Base-by-base conservation (phyloP, 495 filamentous ascomycete species). In the Bryoglossum gracile region DNA sequence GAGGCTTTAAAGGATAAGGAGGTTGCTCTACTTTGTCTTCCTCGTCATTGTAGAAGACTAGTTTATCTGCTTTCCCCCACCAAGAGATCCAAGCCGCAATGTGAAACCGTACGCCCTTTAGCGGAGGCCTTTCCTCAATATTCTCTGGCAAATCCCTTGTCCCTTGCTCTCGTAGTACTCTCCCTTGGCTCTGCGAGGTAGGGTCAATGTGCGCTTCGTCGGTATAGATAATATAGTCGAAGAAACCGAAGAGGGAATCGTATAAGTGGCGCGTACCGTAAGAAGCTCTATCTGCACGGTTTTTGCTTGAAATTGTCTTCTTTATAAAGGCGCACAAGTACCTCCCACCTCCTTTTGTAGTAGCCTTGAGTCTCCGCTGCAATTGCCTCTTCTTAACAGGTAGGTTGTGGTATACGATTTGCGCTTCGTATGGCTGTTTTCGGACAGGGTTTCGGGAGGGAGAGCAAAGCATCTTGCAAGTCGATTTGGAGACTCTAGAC, bases 161-260 rank as follows among this genome's bases (percentile, higher is more conserved):
- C 18, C 50, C 43, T 10, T 35, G 30, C 43, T 46, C 49, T 22
- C 32, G 40, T 1, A 51, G 40, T 4, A 46, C 17, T 3, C 26
- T 22, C 4, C 24, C 43, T 33, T 40, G 34, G 9, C 5, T 10
- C 25, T 53, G 43, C 2, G 42, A 41, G 9, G 43, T 42, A 40
- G 50, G 50, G 42, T 53, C 50, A 25, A 53, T 23, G 22, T 53
- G 50, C 14, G 50, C 49, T 46, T 52, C 21, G 18, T 52, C 49
- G 33, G 33, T 45, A n/a, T n/a, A n/a, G n/a, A n/a, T n/a, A n/a
- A n/a, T n/a, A n/a, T n/a, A n/a, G n/a, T n/a, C n/a, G n/a, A 46
- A 21, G 40, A 3, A 52, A 19, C n/a, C n/a, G n/a, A n/a, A n/a
- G n/a, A n/a, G n/a, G n/a, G n/a, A n/a, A n/a, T n/a, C n/a, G n/a